A percentile compares a stretch with the other conserved stretches of the same genome.
phyloP scores from a whole-genome alignment of 2,329 filamentous ascomycete species.

The Colletotrichum liriopes region DNA sequence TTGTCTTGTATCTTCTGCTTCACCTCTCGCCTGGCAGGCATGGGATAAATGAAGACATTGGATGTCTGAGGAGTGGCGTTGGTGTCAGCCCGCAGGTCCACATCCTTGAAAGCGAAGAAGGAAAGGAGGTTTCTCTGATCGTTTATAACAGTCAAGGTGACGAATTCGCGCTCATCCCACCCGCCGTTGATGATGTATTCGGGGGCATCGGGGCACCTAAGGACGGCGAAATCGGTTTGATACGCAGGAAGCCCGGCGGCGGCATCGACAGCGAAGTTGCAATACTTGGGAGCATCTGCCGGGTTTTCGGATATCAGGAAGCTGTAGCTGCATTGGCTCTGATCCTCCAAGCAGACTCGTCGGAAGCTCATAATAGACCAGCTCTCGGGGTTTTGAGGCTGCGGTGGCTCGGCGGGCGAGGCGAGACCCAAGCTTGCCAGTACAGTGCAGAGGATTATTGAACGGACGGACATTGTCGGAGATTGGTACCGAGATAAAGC shows the following conservation, averaged over 20 bases:
- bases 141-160: conserved; percentile 14
- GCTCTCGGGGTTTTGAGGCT: neutral
- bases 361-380: conserved; percentile 34
- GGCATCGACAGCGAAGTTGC: conserved; percentile 21
- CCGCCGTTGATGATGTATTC: conserved; percentile 32
- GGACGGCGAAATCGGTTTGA: conserved; percentile 13
- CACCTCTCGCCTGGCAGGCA: conserved; percentile 1
- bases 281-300: neutral
- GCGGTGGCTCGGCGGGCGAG: fast-evolving
- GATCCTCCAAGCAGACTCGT: conserved; percentile 8
- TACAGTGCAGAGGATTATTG: too few species aligned
- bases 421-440: too few species aligned
- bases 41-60: conserved; percentile 7
- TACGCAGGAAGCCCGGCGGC: neutral
- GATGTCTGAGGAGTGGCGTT: neutral
- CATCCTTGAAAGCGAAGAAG: conserved; percentile 29
- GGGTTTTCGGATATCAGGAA: conserved; percentile 25
- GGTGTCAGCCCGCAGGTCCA: neutral
- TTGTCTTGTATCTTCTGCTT: neutral
- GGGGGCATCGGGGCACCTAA: neutral
- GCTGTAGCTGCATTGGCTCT: conserved; percentile 29
- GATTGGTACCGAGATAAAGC: too few species aligned
- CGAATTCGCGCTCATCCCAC: conserved; percentile 25
- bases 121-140: neutral
- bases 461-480: too few species aligned